These are phyloP conservation scores for Neofusicoccum parvum DNA, from an alignment of 2,329 filamentous ascomycete genomes.

Conservation along the genomic window DNA sequence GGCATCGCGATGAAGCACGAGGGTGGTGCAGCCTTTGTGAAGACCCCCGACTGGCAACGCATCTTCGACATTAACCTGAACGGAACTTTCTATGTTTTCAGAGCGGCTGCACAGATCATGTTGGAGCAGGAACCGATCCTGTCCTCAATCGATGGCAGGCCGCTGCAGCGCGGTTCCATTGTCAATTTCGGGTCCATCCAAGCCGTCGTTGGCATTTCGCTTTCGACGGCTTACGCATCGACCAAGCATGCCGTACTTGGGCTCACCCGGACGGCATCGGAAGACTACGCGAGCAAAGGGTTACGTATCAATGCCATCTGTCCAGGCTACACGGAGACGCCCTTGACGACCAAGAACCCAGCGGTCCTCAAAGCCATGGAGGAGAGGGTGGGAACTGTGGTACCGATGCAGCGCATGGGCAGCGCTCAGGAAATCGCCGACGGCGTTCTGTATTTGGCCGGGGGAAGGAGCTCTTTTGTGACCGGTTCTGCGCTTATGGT, in stretches of 20 bases:
- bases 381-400: slow-evolving; percentile 28
- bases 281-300: slow-evolving; percentile 47
- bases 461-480: slow-evolving; percentile 31
- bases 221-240: slow-evolving; percentile 39
- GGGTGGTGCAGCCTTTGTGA: slow-evolving; percentile 40
- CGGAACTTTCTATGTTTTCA: slow-evolving; percentile 47
- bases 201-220: slow-evolving; percentile 43
- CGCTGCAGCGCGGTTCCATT: slow-evolving; percentile 37
- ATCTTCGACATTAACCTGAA: slow-evolving; percentile 48
- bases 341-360: slow-evolving; percentile 28
- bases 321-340: slow-evolving; percentile 32
- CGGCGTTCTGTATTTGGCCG: slow-evolving; percentile 32
- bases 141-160: slow-evolving; percentile 38
- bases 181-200: slow-evolving; percentile 44
- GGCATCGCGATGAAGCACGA: slow-evolving; percentile 44
- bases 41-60: slow-evolving; percentile 43
- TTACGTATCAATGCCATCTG: slow-evolving; percentile 43
- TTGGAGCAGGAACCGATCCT: slow-evolving; percentile 45
- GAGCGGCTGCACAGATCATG: slow-evolving; percentile 47
- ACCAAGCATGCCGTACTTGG: slow-evolving; percentile 48
- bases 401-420: slow-evolving; percentile 31
- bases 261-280: slow-evolving; percentile 46
- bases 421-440: slow-evolving; percentile 31
- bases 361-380: slow-evolving; percentile 30
- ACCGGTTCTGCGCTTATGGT: slow-evolving; percentile 30